Conservation (phyloP, 2,329 filamentous ascomycete genomes). For the Aureobasidium musti region DNA sequence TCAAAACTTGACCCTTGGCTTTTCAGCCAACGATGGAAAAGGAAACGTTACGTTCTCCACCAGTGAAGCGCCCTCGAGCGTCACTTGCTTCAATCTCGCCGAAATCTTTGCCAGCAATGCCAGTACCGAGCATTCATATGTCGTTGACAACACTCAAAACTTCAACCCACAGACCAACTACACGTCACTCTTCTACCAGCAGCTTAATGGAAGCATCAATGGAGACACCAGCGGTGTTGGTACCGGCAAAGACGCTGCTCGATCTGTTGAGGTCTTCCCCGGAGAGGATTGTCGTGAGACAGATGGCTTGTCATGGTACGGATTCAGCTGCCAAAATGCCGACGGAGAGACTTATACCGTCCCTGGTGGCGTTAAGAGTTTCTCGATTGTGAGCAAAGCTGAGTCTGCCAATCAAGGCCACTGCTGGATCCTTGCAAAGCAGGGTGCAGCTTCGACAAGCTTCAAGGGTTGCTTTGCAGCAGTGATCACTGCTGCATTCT, state of each 20-base stretch:
- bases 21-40: background rate
- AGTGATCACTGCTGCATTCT: background rate
- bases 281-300: background rate
- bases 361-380: slow-evolving; percentile 5
- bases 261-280: background rate
- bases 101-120: background rate
- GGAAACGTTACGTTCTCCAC: background rate
- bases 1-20: background rate
- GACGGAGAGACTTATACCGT: background rate
- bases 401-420: background rate
- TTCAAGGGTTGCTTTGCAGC: slow-evolving; percentile 8
- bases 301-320: background rate
- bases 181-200: background rate
- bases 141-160: background rate
- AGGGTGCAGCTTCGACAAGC: background rate
- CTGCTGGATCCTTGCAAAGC: background rate
- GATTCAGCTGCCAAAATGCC: background rate
- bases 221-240: background rate
- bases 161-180: background rate
- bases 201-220: background rate
- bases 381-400: background rate
- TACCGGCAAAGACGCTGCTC: background rate
- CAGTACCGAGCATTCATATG: background rate
- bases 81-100: slow-evolving; percentile 1
- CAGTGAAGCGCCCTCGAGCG: background rate